phyloP scores from a whole-genome alignment of 306 rosid genomes.

The Corylus americana region DNA sequence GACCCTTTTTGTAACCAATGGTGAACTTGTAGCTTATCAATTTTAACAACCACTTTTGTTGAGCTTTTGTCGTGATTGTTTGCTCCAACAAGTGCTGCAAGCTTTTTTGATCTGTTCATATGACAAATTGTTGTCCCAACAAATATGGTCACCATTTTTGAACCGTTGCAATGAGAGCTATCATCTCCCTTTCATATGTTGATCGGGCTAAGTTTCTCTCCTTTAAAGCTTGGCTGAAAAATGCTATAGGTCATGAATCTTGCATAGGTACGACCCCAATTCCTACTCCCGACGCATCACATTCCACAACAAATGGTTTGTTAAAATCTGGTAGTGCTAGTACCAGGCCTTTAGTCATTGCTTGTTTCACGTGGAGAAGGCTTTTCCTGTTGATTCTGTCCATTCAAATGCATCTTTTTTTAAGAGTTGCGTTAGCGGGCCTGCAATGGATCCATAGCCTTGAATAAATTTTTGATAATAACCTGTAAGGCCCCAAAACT shows the following conservation, averaged over 20 bases:
- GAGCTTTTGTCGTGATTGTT: not conserved
- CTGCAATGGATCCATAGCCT: not conserved
- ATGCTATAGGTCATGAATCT: too few relatives aligned
- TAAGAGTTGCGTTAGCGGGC: not conserved
- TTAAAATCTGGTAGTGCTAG: not conserved
- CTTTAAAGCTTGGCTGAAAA: too few relatives aligned
- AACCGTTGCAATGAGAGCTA: not conserved
- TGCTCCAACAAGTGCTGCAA: not conserved
- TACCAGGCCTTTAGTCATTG: not conserved
- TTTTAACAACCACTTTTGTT: not conserved
- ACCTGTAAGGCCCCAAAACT: not conserved
- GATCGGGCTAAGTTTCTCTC: too few relatives aligned
- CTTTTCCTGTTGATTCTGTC: fast-evolving
- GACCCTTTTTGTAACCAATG: not conserved
- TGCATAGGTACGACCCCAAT: not conserved
- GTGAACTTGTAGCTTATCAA: not conserved
- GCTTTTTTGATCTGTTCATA: not conserved
- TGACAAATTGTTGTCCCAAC: not conserved
- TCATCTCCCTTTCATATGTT: not conserved
- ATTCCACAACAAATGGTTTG: too few relatives aligned
- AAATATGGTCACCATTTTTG: not conserved
- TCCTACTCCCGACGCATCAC: not conserved
- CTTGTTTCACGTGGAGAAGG: too few relatives aligned
- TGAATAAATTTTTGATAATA: too few relatives aligned
- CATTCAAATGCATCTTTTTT: not conserved